Conservation (phyloP, 2,329 filamentous ascomycete species). For the Aureobasidium sp. region DNA sequence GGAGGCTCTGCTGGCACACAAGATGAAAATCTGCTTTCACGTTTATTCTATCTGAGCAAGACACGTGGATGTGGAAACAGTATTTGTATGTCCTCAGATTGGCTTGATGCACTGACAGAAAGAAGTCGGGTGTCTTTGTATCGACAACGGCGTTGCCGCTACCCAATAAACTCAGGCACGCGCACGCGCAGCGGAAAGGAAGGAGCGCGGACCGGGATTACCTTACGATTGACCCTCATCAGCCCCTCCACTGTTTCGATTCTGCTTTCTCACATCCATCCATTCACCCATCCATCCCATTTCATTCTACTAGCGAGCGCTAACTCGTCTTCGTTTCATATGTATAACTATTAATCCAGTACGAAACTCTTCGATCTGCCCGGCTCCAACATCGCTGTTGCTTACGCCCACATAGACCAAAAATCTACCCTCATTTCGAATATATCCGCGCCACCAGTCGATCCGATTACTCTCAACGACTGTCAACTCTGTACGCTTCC, state of each 20-base stretch:
- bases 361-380: not conserved
- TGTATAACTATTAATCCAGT: slow-evolving; percentile 6
- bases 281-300: not conserved
- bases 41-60: not conserved
- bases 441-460: not conserved
- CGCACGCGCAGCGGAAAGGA: slow-evolving; percentile 1
- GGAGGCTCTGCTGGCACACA: not conserved
- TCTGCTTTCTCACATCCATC: not conserved
- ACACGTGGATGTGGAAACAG: not conserved
- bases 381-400: not conserved
- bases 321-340: not conserved
- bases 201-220: not conserved
- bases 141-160: not conserved
- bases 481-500: not conserved
- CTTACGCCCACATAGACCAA: not conserved
- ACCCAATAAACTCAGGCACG: slow-evolving; percentile 5
- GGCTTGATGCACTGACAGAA: not conserved
- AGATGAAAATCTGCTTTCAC: not conserved
- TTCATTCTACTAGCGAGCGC: not conserved
- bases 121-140: not conserved
- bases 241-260: slow-evolving; percentile 6
- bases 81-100: not conserved
- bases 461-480: not conserved
- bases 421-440: not conserved
- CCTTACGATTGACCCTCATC: not conserved